These are phyloP conservation scores for Penicillium occitanis DNA, from an alignment of 2,329 filamentous ascomycete species.

Conservation along the genomic window DNA sequence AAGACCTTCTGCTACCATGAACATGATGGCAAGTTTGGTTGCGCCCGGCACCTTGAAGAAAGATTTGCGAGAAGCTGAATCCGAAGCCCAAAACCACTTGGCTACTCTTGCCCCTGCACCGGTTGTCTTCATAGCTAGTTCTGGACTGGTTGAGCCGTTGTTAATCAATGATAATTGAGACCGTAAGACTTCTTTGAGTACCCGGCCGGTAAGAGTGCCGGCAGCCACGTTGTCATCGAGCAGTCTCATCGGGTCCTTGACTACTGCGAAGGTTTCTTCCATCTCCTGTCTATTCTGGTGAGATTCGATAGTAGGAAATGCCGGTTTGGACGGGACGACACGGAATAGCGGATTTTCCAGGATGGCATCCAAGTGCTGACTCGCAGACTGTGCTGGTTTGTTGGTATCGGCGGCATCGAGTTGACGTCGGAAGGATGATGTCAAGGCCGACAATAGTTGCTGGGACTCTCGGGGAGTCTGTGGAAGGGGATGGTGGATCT, in stretches of 20 bases:
- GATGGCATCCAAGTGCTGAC: constrained; percentile 40
- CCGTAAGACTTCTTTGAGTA: constrained; percentile 34
- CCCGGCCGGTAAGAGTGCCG: constrained; percentile 32
- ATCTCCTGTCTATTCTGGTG: not conserved
- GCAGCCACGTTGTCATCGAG: constrained; percentile 43
- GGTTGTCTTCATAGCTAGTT: constrained; percentile 36
- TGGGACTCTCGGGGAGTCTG: constrained; percentile 59
- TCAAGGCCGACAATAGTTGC: constrained; percentile 60
- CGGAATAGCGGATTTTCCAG: constrained; percentile 45
- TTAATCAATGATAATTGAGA: constrained; percentile 35
- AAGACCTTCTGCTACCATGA: constrained; percentile 41
- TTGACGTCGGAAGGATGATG: constrained; percentile 62
- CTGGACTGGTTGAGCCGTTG: constrained; percentile 25
- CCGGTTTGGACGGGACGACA: constrained; percentile 33
- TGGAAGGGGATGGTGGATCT: constrained; percentile 54
- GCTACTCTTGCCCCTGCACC: constrained; percentile 36
- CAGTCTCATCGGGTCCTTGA: constrained; percentile 35
- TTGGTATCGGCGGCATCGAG: constrained; percentile 49
- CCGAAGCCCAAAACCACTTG: constrained; percentile 44
- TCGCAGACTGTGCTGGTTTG: constrained; percentile 36
- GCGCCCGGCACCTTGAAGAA: constrained; percentile 34
- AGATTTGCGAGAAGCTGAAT: constrained; percentile 29
- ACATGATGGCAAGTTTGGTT: constrained; percentile 35
- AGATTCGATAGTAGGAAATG: constrained; percentile 16
- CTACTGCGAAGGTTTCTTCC: constrained; percentile 20